A percentile compares a stretch with the other conserved stretches of the same genome.
Evolutionary conservation across 768 basidiomycete genomes (phyloP).

Genomic region (Infundibulicybe gibba): DNA sequence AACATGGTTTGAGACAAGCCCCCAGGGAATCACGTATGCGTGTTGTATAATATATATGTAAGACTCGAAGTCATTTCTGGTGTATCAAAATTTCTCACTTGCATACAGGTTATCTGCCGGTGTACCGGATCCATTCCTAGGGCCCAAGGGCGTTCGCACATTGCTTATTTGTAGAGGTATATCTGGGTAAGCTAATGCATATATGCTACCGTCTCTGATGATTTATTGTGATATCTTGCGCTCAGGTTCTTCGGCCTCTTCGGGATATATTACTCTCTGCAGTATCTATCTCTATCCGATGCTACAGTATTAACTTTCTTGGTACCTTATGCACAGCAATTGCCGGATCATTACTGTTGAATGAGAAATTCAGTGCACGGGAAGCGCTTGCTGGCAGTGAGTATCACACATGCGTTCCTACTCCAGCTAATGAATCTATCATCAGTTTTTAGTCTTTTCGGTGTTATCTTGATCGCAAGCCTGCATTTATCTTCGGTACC

Average conservation of each 20-base stretch:
- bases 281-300: slow-evolving; percentile 57
- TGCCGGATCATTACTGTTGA: slow-evolving; percentile 42
- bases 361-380: slow-evolving; percentile 38
- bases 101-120: slow-evolving; percentile 29
- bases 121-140: slow-evolving; percentile 54
- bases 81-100: background rate
- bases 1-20: background rate
- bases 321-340: slow-evolving; percentile 46
- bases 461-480: slow-evolving; percentile 84
- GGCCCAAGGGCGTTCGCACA: slow-evolving; percentile 63
- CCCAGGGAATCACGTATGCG: slow-evolving; percentile 14
- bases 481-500: slow-evolving; percentile 65
- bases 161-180: slow-evolving; percentile 58
- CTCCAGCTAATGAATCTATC: background rate
- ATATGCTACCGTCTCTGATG: background rate
- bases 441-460: slow-evolving; percentile 61
- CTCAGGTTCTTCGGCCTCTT: slow-evolving; percentile 51
- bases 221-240: background rate
- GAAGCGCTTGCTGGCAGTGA: slow-evolving; percentile 31
- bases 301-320: slow-evolving; percentile 57
- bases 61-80: background rate
- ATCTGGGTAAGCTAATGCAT: slow-evolving; percentile 41
- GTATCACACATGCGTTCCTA: background rate
- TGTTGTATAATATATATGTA: slow-evolving; percentile 56
- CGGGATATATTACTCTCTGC: slow-evolving; percentile 44